phyloP scores from a whole-genome alignment of 345 rosid genomes.

The Clarkia xantiana region DNA sequence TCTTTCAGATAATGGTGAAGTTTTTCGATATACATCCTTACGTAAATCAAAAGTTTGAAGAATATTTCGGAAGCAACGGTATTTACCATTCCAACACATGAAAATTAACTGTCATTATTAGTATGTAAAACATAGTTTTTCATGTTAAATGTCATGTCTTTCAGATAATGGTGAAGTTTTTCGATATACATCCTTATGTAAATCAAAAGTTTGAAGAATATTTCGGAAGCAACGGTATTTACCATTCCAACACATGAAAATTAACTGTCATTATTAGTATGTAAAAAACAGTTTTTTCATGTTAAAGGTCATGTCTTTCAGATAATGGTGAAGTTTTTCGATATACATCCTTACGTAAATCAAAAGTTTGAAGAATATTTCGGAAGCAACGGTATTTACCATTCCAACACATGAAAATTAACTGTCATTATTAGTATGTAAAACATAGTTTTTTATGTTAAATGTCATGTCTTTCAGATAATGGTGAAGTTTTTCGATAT shows the following conservation, averaged over 20 bases:
- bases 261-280: no score
- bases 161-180: slow-evolving; percentile 65
- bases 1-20: slow-evolving; percentile 49
- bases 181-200: slow-evolving; percentile 43
- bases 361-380: slow-evolving; percentile 52
- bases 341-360: slow-evolving; percentile 44
- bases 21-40: slow-evolving; percentile 50
- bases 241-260: not conserved
- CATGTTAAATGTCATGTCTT: not conserved
- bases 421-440: no score
- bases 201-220: slow-evolving; percentile 53
- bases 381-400: slow-evolving; percentile 44
- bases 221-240: slow-evolving; percentile 57
- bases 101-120: no score
- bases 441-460: not conserved
- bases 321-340: slow-evolving; percentile 67
- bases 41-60: slow-evolving; percentile 46
- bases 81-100: slow-evolving; percentile 1
- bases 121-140: no score
- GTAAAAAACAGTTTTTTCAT: no score
- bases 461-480: slow-evolving; percentile 22
- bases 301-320: slow-evolving; percentile 7
- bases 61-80: slow-evolving; percentile 66
- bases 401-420: not conserved
- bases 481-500: slow-evolving; percentile 61